Evolutionary conservation across 75 land plant species (phyloP), one percentile per base, ranked within the genome.

Genomic region (Pseudotsuga menziesii): DNA sequence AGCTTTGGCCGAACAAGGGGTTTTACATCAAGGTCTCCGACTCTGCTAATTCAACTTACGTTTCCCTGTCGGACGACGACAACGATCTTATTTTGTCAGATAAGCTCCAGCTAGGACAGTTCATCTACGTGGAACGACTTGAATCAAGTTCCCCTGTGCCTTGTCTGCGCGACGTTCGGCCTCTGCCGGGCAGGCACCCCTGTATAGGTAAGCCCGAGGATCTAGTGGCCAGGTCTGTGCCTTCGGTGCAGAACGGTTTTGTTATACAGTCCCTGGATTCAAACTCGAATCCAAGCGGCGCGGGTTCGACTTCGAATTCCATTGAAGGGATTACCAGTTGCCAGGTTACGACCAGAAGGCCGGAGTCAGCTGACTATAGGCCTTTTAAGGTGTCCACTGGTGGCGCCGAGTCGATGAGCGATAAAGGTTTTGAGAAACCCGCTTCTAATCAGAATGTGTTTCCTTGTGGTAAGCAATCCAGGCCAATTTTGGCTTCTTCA

Each of bases 21-120:
- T 97, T 94, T 81, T 92, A 82, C 82, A 75, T 97, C 72, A 92
- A 94, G 84, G 93, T 94, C 63, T 97, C 97, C 61, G 98, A 97
- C 57, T 97, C 97, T 52, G 69, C 86, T 52, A 86, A 94, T 84
- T 91, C 99, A 73, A 92, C 97, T 58, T 94, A 92, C 75, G 95
- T 94, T 74, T 89, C 95, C 67, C 89, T 97, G 69, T 79, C 91
- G 36, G 85, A 86, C 70, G 80, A 78, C 56, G 91, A 94, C 84
- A 86, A 81, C 59, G 92, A 94, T 57, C 85, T 90, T 58, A 87
- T 94, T 57, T 85, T 96, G 82, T 73, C 83, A 77, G 86, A 88
- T 79, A 91, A 89, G 75, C 87, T 94, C 57, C 99, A 92, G 76
- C 89, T 94, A 17, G 95, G 99, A 41, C 95, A 96, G 79, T 89